Percentiles rank a stretch among this genome's conserved stretches.
Evolutionary conservation across 768 basidiomycete genomes (phyloP).

Genomic region (Neoboletus magnificus): DNA sequence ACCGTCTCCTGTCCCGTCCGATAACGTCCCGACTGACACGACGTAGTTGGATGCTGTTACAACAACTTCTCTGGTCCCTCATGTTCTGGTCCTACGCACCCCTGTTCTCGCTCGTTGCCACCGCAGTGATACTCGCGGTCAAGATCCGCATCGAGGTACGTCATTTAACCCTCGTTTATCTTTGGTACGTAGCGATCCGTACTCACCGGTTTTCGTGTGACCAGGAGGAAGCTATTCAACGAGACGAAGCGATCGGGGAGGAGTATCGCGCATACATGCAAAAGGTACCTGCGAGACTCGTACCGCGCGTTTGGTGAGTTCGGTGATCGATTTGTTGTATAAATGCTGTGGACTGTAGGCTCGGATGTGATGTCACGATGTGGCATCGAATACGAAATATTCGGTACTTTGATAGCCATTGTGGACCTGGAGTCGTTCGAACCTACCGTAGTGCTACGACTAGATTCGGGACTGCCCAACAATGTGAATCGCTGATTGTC

Average conservation of each 20-base stretch:
- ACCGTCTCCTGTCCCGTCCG: not conserved
- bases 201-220: not conserved
- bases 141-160: slow-evolving; percentile 11
- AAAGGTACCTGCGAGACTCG: slow-evolving; percentile 10
- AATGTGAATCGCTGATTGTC: too few relatives aligned
- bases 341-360: too few relatives aligned
- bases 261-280: slow-evolving; percentile 12
- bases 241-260: slow-evolving; percentile 1
- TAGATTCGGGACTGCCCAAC: too few relatives aligned
- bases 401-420: too few relatives aligned
- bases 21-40: not conserved
- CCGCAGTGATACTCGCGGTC: not conserved
- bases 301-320: slow-evolving; percentile 9
- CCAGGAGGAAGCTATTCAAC: slow-evolving; percentile 7
- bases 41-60: not conserved
- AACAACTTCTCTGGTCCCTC: not conserved
- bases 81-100: slow-evolving; percentile 14
- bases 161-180: too few relatives aligned
- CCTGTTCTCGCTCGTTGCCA: not conserved
- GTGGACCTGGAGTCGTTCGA: too few relatives aligned
- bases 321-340: not conserved
- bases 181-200: too few relatives aligned
- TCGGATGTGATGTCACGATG: too few relatives aligned
- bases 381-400: too few relatives aligned
- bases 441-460: too few relatives aligned